phyloP scores from a whole-genome alignment of 2,329 filamentous ascomycete genomes.

The Chalaropsis thielavioides region DNA sequence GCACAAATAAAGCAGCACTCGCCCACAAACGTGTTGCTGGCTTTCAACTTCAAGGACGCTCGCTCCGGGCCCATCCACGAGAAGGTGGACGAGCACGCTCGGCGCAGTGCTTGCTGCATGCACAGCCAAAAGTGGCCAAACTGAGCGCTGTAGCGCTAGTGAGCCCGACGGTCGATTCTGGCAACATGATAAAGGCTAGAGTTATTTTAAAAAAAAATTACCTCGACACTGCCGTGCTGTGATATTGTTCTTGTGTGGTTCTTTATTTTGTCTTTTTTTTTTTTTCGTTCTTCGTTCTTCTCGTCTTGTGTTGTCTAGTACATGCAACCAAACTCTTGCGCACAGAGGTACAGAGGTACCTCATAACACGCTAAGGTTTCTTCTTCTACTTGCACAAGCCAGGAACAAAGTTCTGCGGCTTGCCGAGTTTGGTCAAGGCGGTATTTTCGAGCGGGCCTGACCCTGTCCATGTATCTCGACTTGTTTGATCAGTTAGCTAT shows the following conservation, averaged over 20 bases:
- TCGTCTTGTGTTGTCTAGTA: too few species aligned
- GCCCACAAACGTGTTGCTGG: too few species aligned
- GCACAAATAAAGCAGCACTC: too few species aligned
- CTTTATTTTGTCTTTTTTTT: too few species aligned
- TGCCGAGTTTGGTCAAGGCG: slow-evolving; percentile 1
- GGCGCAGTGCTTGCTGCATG: neutral
- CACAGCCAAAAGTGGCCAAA: neutral
- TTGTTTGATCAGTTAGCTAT: neutral
- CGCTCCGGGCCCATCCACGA: neutral
- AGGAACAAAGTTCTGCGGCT: neutral
- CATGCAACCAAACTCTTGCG: too few species aligned
- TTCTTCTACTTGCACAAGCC: neutral
- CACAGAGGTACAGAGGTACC: neutral
- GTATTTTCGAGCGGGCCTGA: neutral
- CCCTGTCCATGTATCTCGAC: neutral
- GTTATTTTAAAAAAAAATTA: too few species aligned
- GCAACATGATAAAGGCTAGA: neutral
- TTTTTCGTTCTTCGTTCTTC: too few species aligned
- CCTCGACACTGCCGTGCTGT: too few species aligned
- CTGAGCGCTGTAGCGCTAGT: neutral
- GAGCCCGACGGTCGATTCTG: neutral
- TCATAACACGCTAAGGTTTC: neutral
- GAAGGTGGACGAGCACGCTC: neutral
- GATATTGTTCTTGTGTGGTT: too few species aligned
- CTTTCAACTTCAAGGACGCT: too few species aligned